Percentiles rank a stretch among this genome's conserved stretches.
Conservation (phyloP, 192 early-diverging fungal genomes). For the Kappamyces sp. region DNA sequence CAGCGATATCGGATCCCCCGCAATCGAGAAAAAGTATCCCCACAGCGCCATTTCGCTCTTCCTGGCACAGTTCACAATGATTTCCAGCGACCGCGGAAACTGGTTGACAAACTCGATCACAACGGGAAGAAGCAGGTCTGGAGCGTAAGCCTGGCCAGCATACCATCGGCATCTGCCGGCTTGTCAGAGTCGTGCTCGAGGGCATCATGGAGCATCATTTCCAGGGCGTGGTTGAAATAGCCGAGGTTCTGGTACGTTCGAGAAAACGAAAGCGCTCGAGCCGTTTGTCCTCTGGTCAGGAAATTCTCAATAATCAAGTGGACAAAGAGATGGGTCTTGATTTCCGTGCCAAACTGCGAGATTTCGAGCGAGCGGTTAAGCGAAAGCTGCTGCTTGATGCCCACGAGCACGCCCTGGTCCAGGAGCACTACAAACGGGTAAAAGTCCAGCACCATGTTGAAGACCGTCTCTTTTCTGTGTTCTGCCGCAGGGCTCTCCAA, state of each 20-base stretch:
- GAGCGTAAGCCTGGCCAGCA: conserved; percentile 8
- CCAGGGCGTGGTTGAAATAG: conserved; percentile 90
- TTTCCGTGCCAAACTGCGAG: conserved; percentile 6
- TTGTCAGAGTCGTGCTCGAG: conserved; percentile 73
- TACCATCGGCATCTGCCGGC: conserved; percentile 12
- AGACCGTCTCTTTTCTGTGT: conserved; percentile 14
- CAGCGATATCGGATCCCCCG: conserved; percentile 76
- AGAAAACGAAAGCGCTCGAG: conserved; percentile 64
- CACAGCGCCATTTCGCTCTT: conserved; percentile 95
- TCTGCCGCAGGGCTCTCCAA: conserved; percentile 1
- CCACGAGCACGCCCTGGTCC: conserved; percentile 66
- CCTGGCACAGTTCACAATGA: conserved; percentile 90
- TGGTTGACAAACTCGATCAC: conserved; percentile 72
- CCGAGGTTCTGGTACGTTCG: conserved; percentile 61
- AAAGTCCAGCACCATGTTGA: conserved; percentile 58
- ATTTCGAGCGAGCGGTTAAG: conserved; percentile 46
- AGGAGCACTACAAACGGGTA: conserved; percentile 76
- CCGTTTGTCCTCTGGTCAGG: conserved; percentile 44
- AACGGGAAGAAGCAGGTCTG: conserved; percentile 55
- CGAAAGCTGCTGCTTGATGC: conserved; percentile 63
- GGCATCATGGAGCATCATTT: conserved; percentile 82
- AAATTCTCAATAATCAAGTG: conserved; percentile 61
- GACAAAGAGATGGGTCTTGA: conserved; percentile 71
- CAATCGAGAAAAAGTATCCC: conserved; percentile 77
- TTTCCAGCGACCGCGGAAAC: conserved; percentile 75